Base-by-base conservation (phyloP, 805 yeast species). In the Cyberlindnera suaveolens region DNA sequence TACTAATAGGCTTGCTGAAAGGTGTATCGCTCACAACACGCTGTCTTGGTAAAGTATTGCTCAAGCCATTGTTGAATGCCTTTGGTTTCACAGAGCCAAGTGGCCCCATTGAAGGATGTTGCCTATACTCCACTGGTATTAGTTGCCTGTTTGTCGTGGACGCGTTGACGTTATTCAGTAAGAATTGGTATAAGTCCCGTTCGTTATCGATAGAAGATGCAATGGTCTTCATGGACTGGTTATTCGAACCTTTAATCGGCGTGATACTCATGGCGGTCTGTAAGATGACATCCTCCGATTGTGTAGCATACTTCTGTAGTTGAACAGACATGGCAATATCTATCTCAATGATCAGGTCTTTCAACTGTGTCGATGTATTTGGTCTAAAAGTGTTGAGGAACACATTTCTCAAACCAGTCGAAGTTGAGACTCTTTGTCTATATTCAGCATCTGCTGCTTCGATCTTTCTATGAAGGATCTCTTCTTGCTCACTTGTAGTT, bases 321-420 rank as follows among this genome's bases (percentile, higher is more conserved):
- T 91, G 96, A 40, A 90, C 78, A 48, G 87, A 78, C 72, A 91
- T 68, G 9, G 97, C 98, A 39, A 87, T 79, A 63, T 93, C 98
- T 58, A 87, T 74, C 63, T 91, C 97, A 49, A 90, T 68, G 44
- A 89, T 80, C 49, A 88, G 68, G 58, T 85, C 82, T 58, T 82
- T 85, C 47, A 93, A 70, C 49, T 78, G 80, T 46, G 77, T 75
- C 6, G 87, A 79, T 33, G 77, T 75, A 44, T 75, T 79, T 7
- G 98, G 99, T 52, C 99, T 76, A 57, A 83, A 84, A 18, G 75
- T 71, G 54, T 75, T 72, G 44, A 87, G 65, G 42, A 89, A 77
- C 44, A 83, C 90, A 51, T 78, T 82, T 61, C 93, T 83, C 52
- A 80, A 62, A 36, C 84, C 77, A 51, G 84, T 82, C 27, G 93